phyloP scores from a whole-genome alignment of 139 green algal species.

The Micromonas commoda region DNA sequence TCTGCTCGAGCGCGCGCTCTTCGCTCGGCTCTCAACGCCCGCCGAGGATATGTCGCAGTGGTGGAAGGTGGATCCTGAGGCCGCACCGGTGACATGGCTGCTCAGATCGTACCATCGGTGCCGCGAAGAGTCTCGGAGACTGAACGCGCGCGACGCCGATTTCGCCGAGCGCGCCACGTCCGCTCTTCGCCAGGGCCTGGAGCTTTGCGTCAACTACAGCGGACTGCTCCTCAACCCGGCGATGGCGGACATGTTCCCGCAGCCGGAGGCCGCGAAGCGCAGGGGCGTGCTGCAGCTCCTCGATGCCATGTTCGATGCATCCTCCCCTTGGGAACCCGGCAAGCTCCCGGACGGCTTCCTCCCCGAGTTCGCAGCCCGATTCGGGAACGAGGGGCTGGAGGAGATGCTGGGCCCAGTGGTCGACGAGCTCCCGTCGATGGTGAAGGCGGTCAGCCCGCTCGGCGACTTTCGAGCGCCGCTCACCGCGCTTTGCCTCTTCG shows the following conservation, averaged over 20 bases:
- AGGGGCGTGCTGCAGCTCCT: neutral
- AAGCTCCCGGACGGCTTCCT: slow-evolving; percentile 71
- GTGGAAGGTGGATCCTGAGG: neutral
- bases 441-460: slow-evolving; percentile 51
- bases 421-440: neutral
- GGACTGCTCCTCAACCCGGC: slow-evolving; percentile 21
- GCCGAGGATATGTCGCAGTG: neutral
- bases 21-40: neutral
- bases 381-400: slow-evolving; percentile 63
- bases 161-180: too few species aligned
- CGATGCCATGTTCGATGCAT: neutral
- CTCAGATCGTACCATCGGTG: neutral
- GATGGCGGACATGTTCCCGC: slow-evolving; percentile 15
- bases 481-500: slow-evolving; percentile 45
- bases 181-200: neutral
- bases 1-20: neutral
- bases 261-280: neutral
- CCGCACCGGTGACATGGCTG: neutral
- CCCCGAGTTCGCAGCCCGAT: slow-evolving; percentile 59
- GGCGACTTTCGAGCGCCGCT: slow-evolving; percentile 54
- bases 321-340: too few species aligned
- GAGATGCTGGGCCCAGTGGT: slow-evolving; percentile 52
- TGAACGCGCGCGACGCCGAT: neutral
- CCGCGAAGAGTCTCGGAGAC: neutral
- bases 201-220: slow-evolving; percentile 20